Evolutionary conservation across 2,329 filamentous ascomycete genomes (phyloP).

Genomic region (Colletotrichum costaricense): DNA sequence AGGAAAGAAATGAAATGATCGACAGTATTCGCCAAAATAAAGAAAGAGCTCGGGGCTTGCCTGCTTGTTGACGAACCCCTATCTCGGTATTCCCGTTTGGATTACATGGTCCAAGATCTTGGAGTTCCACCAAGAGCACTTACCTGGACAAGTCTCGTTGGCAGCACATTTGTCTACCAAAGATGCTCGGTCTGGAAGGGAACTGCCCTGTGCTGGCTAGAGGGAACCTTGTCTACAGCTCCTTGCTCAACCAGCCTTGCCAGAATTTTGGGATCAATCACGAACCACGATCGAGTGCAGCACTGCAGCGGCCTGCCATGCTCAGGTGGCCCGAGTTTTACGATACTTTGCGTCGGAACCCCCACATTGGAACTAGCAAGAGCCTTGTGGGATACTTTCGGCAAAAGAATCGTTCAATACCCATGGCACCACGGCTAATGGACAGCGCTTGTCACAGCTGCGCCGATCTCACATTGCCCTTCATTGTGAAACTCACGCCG

Average conservation of each 20-base stretch:
- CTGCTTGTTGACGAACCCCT: constrained; percentile 14
- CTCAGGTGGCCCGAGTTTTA: constrained; percentile 1
- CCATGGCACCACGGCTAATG: neutral
- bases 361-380: constrained; percentile 26
- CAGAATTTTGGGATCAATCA: neutral
- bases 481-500: constrained; percentile 19
- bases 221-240: neutral
- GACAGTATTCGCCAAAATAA: constrained; percentile 8
- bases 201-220: neutral
- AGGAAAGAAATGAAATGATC: constrained; percentile 2
- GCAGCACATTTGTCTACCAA: neutral
- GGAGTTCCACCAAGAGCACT: neutral
- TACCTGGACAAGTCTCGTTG: neutral
- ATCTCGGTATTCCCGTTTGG: constrained; percentile 17
- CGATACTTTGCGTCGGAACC: constrained; percentile 1
- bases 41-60: constrained; percentile 10
- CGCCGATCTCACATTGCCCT: constrained; percentile 22
- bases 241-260: neutral
- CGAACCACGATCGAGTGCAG: neutral
- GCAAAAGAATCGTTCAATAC: constrained; percentile 3
- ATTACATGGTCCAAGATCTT: neutral
- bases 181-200: neutral
- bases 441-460: constrained; percentile 17
- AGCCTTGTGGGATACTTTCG: constrained; percentile 5
- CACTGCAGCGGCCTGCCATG: neutral